Evolutionary conservation across 495 filamentous ascomycete species (phyloP), one percentile per base, ranked within the genome.

Genomic region (Podospora pseudoanserina): DNA sequence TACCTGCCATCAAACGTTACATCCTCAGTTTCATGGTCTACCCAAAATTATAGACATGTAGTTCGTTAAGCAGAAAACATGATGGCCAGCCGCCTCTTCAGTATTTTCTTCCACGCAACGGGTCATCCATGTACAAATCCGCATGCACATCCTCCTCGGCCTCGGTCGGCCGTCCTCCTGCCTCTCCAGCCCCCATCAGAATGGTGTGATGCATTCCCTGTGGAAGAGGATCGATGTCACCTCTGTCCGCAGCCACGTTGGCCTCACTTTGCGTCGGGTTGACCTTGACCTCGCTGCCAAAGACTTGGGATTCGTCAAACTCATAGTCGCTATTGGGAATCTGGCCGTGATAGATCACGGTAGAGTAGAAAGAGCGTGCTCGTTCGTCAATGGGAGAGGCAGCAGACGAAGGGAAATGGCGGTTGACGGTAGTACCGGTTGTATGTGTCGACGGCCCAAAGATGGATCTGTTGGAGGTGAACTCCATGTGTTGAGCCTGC

Each of bases 191-290:
- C 11, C 65, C 67, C 69, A 75, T 2, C 16, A 34, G 56, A 18
- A 72, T 76, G 4, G 62, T 67, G 4, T 69, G 64, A 30, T 76
- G 74, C 66, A 69, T 53, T 2, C 53, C 68, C n/a, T 68, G 64
- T 53, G 68, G 71, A 32, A 77, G 65, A 5, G 73, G 75, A 39
- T 77, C 75, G 2, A 65, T 53, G n/a, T 75, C 75, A 3, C 53
- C 60, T 32, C 75, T 68, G 32, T 77, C 75, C 0, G 75, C 75
- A 15, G 63, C 68, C 1, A 77, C 75, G 32, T 75, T 64, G 5
- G 70, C 75, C 65, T 77, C 75, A 68, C 68, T 71, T 61, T 72
- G 67, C 39, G 75, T 74, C 15, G 75, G 73, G 62, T 75, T 75
- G n/a, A 34, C 70, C 49, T 75, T 72, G 44, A 77, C 63, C 39